Evolutionary conservation across 139 green algal genomes (phyloP).

Genomic region (Diplosphaera chodatii): DNA sequence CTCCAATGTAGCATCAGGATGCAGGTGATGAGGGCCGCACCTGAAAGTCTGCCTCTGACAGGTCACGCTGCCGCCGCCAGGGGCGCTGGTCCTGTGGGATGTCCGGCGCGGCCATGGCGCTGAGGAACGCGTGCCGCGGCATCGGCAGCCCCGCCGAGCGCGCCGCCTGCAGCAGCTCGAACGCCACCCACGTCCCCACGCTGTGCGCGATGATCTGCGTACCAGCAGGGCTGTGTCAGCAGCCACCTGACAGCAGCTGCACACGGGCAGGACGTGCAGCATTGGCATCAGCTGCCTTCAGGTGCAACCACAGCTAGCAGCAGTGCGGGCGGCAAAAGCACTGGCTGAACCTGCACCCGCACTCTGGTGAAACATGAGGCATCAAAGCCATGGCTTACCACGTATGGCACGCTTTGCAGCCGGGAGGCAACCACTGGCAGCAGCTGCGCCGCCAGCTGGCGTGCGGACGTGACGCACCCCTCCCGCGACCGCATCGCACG

Average conservation of each 20-base stretch:
- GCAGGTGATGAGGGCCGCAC: no score
- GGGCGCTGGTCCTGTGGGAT: conserved; percentile 51
- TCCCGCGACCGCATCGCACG: conserved; percentile 46
- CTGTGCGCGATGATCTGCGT: conserved; percentile 55
- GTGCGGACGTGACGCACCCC: conserved; percentile 17
- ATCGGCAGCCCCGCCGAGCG: conserved; percentile 38
- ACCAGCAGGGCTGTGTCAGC: not conserved
- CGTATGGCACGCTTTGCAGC: conserved; percentile 41
- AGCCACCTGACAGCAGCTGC: not conserved
- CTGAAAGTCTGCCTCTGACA: conserved; percentile 64
- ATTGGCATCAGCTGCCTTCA: not conserved
- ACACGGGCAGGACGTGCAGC: no score
- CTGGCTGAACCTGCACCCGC: no score
- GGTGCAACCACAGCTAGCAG: not conserved
- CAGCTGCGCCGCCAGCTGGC: conserved; percentile 39
- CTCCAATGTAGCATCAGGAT: no score
- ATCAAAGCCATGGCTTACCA: no score
- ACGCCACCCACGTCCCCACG: conserved; percentile 76
- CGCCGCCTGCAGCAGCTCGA: conserved; percentile 57
- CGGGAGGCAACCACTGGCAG: conserved; percentile 46
- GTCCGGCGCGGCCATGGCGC: conserved; percentile 69
- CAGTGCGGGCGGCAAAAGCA: not conserved
- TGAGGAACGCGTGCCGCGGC: conserved; percentile 63
- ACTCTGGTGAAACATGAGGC: no score
- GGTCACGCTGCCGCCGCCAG: conserved; percentile 58